phyloP scores from a whole-genome alignment of 2,329 filamentous ascomycete species.

The Talaromyces piceae region DNA sequence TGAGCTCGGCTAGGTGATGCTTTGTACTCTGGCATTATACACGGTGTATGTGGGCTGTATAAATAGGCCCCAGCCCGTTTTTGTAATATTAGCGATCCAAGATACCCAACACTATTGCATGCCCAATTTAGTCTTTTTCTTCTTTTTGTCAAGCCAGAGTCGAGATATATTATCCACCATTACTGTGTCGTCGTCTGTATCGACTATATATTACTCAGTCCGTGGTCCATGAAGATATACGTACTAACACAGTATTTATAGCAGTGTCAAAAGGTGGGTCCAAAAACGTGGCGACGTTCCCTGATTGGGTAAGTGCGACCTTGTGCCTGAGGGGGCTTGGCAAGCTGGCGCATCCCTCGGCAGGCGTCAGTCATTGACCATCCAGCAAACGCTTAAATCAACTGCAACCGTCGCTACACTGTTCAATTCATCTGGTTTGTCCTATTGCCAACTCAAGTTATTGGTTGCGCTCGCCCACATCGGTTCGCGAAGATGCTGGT shows the following conservation, averaged over 20 bases:
- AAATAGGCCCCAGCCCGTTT: too few species aligned
- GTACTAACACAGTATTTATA: background rate
- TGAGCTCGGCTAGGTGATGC: background rate
- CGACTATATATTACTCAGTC: too few species aligned
- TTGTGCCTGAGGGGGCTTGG: background rate
- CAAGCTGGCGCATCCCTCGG: background rate
- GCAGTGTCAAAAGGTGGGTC: background rate
- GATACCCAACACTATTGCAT: too few species aligned
- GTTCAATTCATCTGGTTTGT: background rate
- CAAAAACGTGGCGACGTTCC: background rate
- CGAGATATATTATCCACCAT: too few species aligned
- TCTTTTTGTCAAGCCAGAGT: too few species aligned
- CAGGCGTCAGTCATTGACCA: background rate
- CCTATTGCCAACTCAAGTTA: background rate
- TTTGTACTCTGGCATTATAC: background rate
- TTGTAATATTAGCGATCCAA: too few species aligned
- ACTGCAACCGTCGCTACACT: background rate
- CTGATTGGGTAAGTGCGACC: background rate
- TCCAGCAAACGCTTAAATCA: background rate
- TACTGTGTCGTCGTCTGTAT: too few species aligned
- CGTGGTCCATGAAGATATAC: too few species aligned
- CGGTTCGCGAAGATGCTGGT: conserved; percentile 64
- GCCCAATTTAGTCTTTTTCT: too few species aligned
- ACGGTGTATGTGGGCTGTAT: too few species aligned
- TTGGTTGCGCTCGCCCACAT: background rate